A percentile compares a stretch with the other conserved stretches of the same genome.
Evolutionary conservation across 2,329 filamentous ascomycete species (phyloP).

Genomic region (Septoria linicola): DNA sequence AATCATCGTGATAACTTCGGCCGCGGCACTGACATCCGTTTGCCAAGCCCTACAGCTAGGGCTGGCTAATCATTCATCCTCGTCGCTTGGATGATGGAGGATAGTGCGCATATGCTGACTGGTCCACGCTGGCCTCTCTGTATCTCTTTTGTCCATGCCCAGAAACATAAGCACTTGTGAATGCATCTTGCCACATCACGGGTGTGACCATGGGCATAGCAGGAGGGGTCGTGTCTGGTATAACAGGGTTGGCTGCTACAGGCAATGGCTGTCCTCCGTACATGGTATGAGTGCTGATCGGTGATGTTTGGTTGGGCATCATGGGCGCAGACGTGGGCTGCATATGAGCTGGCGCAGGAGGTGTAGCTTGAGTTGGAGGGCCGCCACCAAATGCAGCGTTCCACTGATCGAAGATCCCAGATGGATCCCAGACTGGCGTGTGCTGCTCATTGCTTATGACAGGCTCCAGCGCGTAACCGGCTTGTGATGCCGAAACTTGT

Average conservation of each 20-base stretch:
- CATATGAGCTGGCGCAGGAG: conserved; percentile 36
- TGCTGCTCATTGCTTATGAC: conserved; percentile 33
- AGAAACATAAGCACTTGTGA: conserved; percentile 40
- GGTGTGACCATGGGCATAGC: conserved; percentile 45
- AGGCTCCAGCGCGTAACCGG: conserved; percentile 29
- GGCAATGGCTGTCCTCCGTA: conserved; percentile 29
- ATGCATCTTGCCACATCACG: conserved; percentile 53
- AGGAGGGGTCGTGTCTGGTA: conserved; percentile 23
- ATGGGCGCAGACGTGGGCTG: conserved; percentile 30
- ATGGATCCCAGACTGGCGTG: conserved; percentile 38
- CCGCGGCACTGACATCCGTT: background rate
- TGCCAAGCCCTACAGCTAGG: background rate
- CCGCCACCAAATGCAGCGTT: conserved; percentile 85
- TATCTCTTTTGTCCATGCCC: conserved; percentile 46
- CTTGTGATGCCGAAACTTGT: conserved; percentile 27
- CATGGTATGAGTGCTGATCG: conserved; percentile 24
- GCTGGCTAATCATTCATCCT: conserved; percentile 15
- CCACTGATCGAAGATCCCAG: conserved; percentile 70
- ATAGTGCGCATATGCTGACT: conserved; percentile 24
- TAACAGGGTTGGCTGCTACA: conserved; percentile 21
- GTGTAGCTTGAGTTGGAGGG: conserved; percentile 45
- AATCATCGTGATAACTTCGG: conserved; percentile 13
- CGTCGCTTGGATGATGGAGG: conserved; percentile 22
- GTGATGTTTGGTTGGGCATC: conserved; percentile 40
- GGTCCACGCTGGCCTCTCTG: conserved; percentile 43